Evolutionary conservation across 148 eudicot species (phyloP), one percentile per base, ranked within the genome.

Genomic region (Rheum nobile): DNA sequence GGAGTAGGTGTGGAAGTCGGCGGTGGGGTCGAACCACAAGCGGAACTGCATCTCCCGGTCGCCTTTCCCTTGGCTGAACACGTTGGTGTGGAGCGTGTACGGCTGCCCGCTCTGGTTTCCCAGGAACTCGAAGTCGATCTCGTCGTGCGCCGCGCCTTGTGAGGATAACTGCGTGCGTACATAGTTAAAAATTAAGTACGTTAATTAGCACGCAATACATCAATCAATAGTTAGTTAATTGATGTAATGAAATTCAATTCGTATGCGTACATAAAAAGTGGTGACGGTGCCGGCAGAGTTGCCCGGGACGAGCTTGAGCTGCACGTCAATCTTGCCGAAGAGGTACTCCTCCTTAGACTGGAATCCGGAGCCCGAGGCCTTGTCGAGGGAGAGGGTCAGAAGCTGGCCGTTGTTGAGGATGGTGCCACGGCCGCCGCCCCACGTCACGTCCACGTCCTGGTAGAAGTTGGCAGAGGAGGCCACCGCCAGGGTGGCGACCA

Each of bases 211-310:
- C n/a, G n/a, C n/a, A n/a, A n/a, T n/a, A n/a, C n/a, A n/a, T n/a
- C n/a, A n/a, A n/a, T n/a, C n/a, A n/a, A n/a, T n/a, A n/a, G n/a
- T n/a, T n/a, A n/a, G n/a, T n/a, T n/a, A n/a, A n/a, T n/a, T n/a
- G n/a, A n/a, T n/a, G n/a, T n/a, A n/a, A n/a, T n/a, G n/a, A n/a
- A n/a, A n/a, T n/a, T n/a, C n/a, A n/a, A n/a, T n/a, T n/a, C n/a
- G n/a, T n/a, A 2, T 46, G 74, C 92, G 39, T 75, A 93, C 98
- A 31, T 93, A 93, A 47, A 90, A 93, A 19, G 98, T 93, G 17
- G 98, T 89, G 68, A 93, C 98, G 6, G 98, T 93, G 63, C 98
- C 98, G 0, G 98, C 98, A 44, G 96, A 90, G 73, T 93, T 96
- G 31, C 98, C 98, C 0, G 89, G 88, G 16, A 93, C 78, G 38